Evolutionary conservation across 2,329 filamentous ascomycete species (phyloP).

Genomic region (Colletotrichum gloeosporioides): DNA sequence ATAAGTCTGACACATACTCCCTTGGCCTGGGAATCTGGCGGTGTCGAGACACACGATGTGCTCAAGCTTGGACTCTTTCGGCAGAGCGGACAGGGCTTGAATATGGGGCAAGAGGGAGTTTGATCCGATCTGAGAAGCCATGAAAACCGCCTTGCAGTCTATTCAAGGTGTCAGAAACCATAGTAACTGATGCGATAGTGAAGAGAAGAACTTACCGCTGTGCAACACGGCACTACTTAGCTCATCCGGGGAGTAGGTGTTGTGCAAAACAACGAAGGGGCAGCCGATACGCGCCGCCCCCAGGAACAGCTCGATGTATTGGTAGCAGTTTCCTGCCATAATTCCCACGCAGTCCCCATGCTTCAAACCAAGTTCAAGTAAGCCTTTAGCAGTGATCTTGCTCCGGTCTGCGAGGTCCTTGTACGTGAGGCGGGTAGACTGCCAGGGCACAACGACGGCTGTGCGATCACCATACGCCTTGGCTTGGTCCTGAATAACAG

Average conservation of each 20-base stretch:
- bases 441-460: background rate
- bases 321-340: background rate
- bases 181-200: accelerated
- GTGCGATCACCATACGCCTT: background rate
- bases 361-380: background rate
- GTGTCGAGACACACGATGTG: background rate
- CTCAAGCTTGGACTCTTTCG: background rate
- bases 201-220: background rate
- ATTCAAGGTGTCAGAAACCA: background rate
- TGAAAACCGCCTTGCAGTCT: background rate
- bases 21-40: background rate
- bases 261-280: background rate
- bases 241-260: background rate
- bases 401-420: background rate
- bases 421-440: background rate
- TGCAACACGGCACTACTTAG: background rate
- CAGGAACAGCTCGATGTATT: background rate
- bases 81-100: background rate
- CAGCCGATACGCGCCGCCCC: background rate
- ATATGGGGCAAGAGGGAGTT: background rate
- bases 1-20: background rate
- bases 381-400: background rate
- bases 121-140: background rate
- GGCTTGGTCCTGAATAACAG: background rate
- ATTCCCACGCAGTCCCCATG: background rate